A percentile compares a stretch with the other conserved stretches of the same genome.
These are phyloP conservation scores for Hypoxylon sp. DNA, from an alignment of 2,329 filamentous ascomycete species.

Conservation along the genomic window DNA sequence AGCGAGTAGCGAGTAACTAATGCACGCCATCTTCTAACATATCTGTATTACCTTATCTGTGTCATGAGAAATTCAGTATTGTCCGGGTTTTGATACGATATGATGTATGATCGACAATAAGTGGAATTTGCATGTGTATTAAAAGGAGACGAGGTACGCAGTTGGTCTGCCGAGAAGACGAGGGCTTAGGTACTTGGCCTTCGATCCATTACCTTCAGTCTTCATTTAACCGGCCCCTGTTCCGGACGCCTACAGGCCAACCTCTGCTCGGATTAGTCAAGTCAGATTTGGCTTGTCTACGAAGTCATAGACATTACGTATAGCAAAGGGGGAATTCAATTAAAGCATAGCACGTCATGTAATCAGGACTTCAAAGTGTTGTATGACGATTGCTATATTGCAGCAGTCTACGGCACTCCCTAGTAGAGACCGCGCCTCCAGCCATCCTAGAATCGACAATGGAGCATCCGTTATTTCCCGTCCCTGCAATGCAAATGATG, in stretches of 20 bases:
- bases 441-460: conserved; percentile 41
- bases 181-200: no score
- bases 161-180: neutral
- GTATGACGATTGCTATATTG: conserved; percentile 41
- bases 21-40: conserved; percentile 26
- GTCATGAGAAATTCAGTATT: neutral
- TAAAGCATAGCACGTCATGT: neutral
- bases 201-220: neutral
- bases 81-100: neutral
- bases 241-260: neutral
- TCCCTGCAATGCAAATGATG: conserved; percentile 48
- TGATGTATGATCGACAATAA: neutral
- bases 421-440: conserved; percentile 34
- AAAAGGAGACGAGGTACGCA: neutral
- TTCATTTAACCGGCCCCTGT: neutral
- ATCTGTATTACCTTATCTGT: neutral
- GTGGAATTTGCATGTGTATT: neutral
- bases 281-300: neutral
- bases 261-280: neutral
- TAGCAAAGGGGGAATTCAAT: neutral
- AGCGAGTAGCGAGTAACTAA: conserved; percentile 23
- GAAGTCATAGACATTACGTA: neutral
- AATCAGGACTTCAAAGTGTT: neutral
- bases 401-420: conserved; percentile 34
- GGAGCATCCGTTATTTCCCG: conserved; percentile 40